A percentile compares a stretch with the other conserved stretches of the same genome.
These are phyloP conservation scores for Aeminium ludgeri DNA, from an alignment of 495 filamentous ascomycete genomes.

Conservation along the genomic window DNA sequence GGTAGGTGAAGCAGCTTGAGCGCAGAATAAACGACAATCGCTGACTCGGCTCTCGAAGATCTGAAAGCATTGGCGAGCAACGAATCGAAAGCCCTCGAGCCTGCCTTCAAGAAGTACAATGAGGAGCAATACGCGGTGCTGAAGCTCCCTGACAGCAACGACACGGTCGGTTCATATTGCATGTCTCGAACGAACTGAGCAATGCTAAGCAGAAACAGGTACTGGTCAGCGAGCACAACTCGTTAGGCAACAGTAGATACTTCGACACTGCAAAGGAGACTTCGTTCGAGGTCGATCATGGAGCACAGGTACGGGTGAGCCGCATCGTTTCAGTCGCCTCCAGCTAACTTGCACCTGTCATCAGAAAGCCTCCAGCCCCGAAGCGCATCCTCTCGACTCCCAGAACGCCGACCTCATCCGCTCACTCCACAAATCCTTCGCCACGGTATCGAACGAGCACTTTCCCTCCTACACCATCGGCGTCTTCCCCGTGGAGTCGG, in stretches of 20 bases:
- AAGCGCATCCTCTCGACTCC: constrained; percentile 69
- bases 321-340: not conserved
- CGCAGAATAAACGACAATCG: not conserved
- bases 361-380: constrained; percentile 70
- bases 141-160: constrained; percentile 72
- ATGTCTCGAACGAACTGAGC: not conserved
- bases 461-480: constrained; percentile 67
- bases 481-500: constrained; percentile 61
- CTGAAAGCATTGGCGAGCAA: constrained; percentile 65
- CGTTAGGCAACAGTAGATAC: constrained; percentile 61
- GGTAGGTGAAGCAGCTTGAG: constrained; percentile 36
- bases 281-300: constrained; percentile 77
- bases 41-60: constrained; percentile 35
- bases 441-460: constrained; percentile 71
- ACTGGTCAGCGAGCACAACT: constrained; percentile 72
- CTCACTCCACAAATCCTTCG: constrained; percentile 63
- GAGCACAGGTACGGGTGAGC: constrained; percentile 42
- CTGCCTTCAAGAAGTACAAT: constrained; percentile 89
- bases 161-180: constrained; percentile 37
- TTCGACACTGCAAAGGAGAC: constrained; percentile 74
- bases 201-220: constrained; percentile 33
- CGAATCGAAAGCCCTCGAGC: constrained; percentile 50
- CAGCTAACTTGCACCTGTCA: not conserved
- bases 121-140: constrained; percentile 79
- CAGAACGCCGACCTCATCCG: constrained; percentile 61